A percentile compares a stretch with the other conserved stretches of the same genome.
Conservation (phyloP, 495 filamentous ascomycete genomes). For the Geopyxis carbonaria region DNA sequence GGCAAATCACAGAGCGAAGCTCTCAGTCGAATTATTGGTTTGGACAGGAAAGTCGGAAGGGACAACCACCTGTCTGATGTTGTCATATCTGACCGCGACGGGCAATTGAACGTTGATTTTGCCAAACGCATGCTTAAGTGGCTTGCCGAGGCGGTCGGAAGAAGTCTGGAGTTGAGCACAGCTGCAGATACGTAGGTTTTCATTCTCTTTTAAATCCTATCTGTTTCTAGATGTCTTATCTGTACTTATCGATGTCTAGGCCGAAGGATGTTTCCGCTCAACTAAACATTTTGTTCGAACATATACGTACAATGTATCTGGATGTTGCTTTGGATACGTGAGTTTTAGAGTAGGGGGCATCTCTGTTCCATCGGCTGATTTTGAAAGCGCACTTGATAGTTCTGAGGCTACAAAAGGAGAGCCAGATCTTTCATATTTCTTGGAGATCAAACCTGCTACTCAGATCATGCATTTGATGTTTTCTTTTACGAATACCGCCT, state of each 20-base stretch:
- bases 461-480: conserved; percentile 85
- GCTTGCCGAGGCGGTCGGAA: conserved; percentile 90
- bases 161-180: conserved; percentile 73
- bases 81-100: conserved; percentile 78
- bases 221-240: too few relatives aligned
- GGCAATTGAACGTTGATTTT: conserved; percentile 60
- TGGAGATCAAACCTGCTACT: conserved; percentile 59
- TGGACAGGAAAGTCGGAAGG: conserved; percentile 22
- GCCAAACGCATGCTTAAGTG: conserved; percentile 95
- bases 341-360: conserved; percentile 12
- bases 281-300: conserved; percentile 63
- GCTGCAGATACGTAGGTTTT: conserved; percentile 48
- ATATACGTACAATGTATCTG: conserved; percentile 86
- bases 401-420: conserved; percentile 53
- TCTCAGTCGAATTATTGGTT: conserved; percentile 20
- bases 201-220: too few relatives aligned
- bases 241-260: conserved; percentile 4
- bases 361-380: neutral
- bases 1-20: conserved; percentile 24
- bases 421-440: conserved; percentile 74
- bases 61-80: conserved; percentile 38
- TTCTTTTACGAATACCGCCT: conserved; percentile 70
- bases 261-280: conserved; percentile 87
- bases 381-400: conserved; percentile 46
- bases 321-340: conserved; percentile 80